A percentile compares a stretch with the other conserved stretches of the same genome.
Conservation (phyloP, 495 filamentous ascomycete species). For the Bryoglossum gracile region DNA sequence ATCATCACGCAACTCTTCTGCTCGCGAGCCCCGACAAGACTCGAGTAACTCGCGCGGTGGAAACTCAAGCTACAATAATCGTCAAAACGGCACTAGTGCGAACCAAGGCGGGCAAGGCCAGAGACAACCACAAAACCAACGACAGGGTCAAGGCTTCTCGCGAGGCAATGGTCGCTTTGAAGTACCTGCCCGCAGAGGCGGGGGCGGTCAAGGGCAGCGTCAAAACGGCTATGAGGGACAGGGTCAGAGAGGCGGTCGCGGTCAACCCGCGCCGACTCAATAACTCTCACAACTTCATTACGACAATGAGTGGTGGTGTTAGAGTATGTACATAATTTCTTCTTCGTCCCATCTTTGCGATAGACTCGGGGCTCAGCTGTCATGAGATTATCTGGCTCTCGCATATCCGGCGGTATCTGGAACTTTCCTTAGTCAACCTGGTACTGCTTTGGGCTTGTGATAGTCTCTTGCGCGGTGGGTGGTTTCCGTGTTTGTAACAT, state of each 20-base stretch:
- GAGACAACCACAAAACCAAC: slow-evolving; percentile 28
- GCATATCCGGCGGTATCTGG: slow-evolving; percentile 8
- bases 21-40: slow-evolving; percentile 25
- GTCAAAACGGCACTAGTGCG: slow-evolving; percentile 18
- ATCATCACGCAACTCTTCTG: slow-evolving; percentile 18
- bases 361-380: slow-evolving; percentile 17
- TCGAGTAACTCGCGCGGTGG: slow-evolving; percentile 21
- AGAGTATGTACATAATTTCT: slow-evolving; percentile 25
- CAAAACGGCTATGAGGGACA: slow-evolving; percentile 35
- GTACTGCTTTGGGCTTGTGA: slow-evolving; percentile 2
- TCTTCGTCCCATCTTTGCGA: slow-evolving; percentile 21
- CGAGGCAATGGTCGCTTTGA: slow-evolving; percentile 30
- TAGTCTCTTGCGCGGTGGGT: slow-evolving; percentile 9
- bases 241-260: slow-evolving; percentile 37
- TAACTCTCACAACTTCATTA: slow-evolving; percentile 9
- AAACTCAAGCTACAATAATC: slow-evolving; percentile 13
- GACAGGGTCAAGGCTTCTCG: slow-evolving; percentile 19
- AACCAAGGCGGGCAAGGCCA: slow-evolving; percentile 35
- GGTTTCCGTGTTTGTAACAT: slow-evolving; percentile 25
- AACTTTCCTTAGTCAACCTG: slow-evolving; percentile 3
- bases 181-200: slow-evolving; percentile 30
- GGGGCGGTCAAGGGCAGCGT: slow-evolving; percentile 28
- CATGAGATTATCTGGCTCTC: slow-evolving; percentile 10
- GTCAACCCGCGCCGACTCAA: slow-evolving; percentile 26
- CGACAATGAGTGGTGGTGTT: slow-evolving; percentile 10